A percentile compares a stretch with the other conserved stretches of the same genome.
These are phyloP conservation scores for Xylaria sp. DNA, from an alignment of 2,329 filamentous ascomycete species.

Conservation along the genomic window DNA sequence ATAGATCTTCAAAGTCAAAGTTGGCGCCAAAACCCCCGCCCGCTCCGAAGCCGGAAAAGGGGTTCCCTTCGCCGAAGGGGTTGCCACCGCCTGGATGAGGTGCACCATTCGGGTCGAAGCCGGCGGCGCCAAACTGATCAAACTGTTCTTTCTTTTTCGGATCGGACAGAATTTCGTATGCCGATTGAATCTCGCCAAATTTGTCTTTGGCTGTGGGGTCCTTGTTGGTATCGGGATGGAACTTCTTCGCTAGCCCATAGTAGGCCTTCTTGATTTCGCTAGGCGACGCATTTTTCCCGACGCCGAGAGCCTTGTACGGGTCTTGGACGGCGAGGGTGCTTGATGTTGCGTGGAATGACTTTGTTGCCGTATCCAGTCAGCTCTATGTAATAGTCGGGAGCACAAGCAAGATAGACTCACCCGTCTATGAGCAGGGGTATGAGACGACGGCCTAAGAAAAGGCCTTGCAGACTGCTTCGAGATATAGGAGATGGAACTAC, in stretches of 20 bases:
- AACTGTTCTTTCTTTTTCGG: slow-evolving; percentile 92
- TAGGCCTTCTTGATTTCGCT: slow-evolving; percentile 98
- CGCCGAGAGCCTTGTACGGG: slow-evolving; percentile 87
- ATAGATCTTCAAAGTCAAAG: slow-evolving; percentile 97
- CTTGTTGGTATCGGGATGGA: slow-evolving; percentile 97
- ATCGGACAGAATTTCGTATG: slow-evolving; percentile 94
- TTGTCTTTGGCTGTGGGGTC: slow-evolving; percentile 92
- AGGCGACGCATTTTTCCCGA: slow-evolving; percentile 81
- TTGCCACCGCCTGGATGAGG: slow-evolving; percentile 62
- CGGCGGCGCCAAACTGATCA: slow-evolving; percentile 88
- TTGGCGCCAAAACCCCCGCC: slow-evolving; percentile 81
- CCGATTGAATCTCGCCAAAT: slow-evolving; percentile 90
- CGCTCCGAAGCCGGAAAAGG: slow-evolving; percentile 63
- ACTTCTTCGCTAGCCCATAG: slow-evolving; percentile 97
- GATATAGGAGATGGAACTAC: slow-evolving; percentile 42
- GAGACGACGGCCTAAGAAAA: slow-evolving; percentile 27
- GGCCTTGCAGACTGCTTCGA: slow-evolving; percentile 38
- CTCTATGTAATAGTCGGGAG: slow-evolving; percentile 12
- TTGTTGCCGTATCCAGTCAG: slow-evolving; percentile 32
- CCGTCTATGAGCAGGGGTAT: slow-evolving; percentile 35
- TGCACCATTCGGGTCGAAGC: slow-evolving; percentile 81
- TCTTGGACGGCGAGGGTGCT: slow-evolving; percentile 69
- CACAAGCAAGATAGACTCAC: slow-evolving; percentile 36
- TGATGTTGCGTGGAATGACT: slow-evolving; percentile 71
- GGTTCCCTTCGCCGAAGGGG: slow-evolving; percentile 70